These are phyloP conservation scores for Leccinum pachyderme DNA, from an alignment of 1,284 basidiomycete species.

Conservation along the genomic window DNA sequence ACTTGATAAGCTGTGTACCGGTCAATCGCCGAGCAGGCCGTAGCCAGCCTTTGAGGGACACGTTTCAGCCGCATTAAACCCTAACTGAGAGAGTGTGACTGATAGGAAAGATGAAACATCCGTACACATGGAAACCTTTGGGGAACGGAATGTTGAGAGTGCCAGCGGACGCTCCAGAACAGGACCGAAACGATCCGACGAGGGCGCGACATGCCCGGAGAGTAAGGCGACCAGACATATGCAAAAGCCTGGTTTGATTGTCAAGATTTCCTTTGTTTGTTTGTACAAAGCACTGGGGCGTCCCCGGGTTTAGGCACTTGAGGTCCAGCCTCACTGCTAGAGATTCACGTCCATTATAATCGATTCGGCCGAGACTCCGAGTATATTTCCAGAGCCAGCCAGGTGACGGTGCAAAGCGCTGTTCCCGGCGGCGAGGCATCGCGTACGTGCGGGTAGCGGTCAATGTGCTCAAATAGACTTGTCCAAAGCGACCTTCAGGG, in stretches of 20 bases:
- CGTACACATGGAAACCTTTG: constrained; percentile 19
- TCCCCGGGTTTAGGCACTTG: constrained; percentile 19
- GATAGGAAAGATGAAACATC: constrained; percentile 21
- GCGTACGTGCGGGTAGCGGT: not conserved
- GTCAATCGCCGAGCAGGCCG: constrained; percentile 12
- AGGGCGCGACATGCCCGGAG: not conserved
- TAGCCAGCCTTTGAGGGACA: constrained; percentile 12
- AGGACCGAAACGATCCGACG: constrained; percentile 6
- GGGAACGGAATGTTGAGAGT: constrained; percentile 1
- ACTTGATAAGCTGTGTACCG: constrained; percentile 4
- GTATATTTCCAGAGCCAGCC: not conserved
- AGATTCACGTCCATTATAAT: constrained; percentile 3
- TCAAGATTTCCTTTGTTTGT: not conserved
- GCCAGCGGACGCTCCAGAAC: constrained; percentile 11
- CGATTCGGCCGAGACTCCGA: constrained; percentile 2
- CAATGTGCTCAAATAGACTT: constrained; percentile 1
- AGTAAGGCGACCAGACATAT: constrained; percentile 6
- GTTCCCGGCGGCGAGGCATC: not conserved
- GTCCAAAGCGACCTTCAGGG: constrained; percentile 3
- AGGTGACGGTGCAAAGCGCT: not conserved
- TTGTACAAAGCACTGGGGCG: not conserved
- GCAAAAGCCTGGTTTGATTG: constrained; percentile 1
- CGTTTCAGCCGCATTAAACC: constrained; percentile 29
- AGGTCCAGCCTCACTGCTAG: constrained; percentile 19
- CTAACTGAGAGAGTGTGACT: constrained; percentile 10